Conservation (phyloP, 345 rosid genomes). For the Luvunga scandens region DNA sequence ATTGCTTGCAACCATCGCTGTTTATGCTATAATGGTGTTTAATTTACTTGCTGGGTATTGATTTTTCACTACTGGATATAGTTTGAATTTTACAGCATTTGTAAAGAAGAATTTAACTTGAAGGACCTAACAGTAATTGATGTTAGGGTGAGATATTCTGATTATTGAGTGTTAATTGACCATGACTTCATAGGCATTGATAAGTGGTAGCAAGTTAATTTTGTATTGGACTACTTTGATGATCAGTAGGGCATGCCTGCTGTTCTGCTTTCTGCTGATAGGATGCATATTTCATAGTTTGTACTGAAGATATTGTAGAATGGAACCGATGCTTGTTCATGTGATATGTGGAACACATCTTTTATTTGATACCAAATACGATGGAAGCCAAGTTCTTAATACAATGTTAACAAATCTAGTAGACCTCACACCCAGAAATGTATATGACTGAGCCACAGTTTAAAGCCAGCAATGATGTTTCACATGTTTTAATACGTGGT, state of each 20-base stretch:
- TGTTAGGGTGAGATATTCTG: no score
- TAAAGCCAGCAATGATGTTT: background rate
- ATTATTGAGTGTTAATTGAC: background rate
- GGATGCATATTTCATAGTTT: background rate
- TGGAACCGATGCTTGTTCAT: background rate
- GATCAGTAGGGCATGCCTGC: background rate
- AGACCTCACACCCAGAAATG: background rate
- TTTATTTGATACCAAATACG: no score
- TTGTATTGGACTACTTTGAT: background rate
- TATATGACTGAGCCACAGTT: background rate
- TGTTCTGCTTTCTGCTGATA: background rate
- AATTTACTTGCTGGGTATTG: background rate
- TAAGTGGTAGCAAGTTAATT: background rate
- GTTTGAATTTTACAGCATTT: background rate
- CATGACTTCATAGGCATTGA: background rate
- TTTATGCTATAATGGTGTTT: background rate
- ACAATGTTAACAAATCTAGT: background rate
- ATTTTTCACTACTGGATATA: background rate
- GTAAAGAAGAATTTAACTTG: no score
- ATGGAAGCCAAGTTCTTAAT: background rate
- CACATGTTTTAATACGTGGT: background rate
- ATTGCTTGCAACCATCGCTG: background rate
- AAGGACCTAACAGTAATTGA: no score
- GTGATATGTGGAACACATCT: background rate
- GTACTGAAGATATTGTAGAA: background rate